Evolutionary conservation across 768 basidiomycete genomes (phyloP).

Genomic region (Auriscalpium microsporum): DNA sequence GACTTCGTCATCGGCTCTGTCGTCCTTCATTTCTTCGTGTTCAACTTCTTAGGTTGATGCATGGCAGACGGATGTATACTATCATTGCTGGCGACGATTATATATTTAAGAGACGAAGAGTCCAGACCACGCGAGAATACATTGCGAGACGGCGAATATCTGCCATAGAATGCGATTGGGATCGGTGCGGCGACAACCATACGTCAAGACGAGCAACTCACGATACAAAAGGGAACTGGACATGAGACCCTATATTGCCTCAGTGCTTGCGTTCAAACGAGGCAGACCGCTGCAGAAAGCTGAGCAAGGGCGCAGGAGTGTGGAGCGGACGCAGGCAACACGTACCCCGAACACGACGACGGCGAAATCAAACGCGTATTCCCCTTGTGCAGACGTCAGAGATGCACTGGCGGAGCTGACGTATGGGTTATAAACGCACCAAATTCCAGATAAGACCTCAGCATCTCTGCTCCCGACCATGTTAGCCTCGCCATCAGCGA

Average conservation of each 20-base stretch:
- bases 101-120: not conserved
- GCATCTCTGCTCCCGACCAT: slow-evolving; percentile 40
- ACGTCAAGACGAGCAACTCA: not conserved
- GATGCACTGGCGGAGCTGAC: not conserved
- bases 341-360: slow-evolving; percentile 77
- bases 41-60: slow-evolving; percentile 86
- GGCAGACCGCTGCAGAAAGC: slow-evolving; percentile 45
- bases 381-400: slow-evolving; percentile 40
- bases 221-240: not conserved
- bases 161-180: not conserved
- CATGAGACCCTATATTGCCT: not conserved
- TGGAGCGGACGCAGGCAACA: slow-evolving; percentile 8
- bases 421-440: slow-evolving; percentile 36
- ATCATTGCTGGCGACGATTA: not conserved
- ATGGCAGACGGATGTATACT: not conserved
- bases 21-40: slow-evolving; percentile 96
- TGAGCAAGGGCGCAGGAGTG: slow-evolving; percentile 7
- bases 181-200: not conserved
- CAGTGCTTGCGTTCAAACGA: slow-evolving; percentile 59
- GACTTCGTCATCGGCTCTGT: slow-evolving; percentile 95
- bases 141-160: not conserved
- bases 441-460: slow-evolving; percentile 72
- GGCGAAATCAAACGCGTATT: slow-evolving; percentile 82
- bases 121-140: not conserved
- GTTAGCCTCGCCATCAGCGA: not conserved